phyloP scores from a whole-genome alignment of 768 basidiomycete genomes.

The Russula dissimulans region DNA sequence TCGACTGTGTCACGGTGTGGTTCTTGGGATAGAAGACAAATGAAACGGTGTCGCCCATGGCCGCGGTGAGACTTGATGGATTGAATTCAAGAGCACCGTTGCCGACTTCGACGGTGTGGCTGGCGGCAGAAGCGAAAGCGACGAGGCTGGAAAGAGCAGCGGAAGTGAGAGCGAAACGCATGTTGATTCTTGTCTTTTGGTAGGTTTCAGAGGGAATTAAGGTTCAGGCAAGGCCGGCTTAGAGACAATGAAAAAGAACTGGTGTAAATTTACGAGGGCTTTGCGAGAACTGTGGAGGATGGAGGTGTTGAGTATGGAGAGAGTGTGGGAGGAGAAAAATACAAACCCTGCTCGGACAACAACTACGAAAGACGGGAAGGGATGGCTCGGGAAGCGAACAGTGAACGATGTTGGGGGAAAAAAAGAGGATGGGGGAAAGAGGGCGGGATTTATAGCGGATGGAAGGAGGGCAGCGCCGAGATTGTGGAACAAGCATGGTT shows the following conservation, averaged over 20 bases:
- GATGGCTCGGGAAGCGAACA: constrained; percentile 24
- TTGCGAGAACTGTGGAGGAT: constrained; percentile 17
- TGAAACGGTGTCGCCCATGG: constrained; percentile 21
- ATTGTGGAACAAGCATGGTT: neutral
- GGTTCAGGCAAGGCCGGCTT: constrained; percentile 2
- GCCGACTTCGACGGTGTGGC: constrained; percentile 16
- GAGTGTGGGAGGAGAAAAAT: neutral
- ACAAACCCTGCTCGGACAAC: constrained; percentile 39
- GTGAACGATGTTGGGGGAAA: constrained; percentile 9
- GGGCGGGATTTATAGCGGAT: neutral
- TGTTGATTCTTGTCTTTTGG: constrained; percentile 6
- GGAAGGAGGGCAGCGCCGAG: neutral
- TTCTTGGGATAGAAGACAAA: constrained; percentile 18
- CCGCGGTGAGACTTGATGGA: constrained; percentile 17
- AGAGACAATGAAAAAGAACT: neutral
- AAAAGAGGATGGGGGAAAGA: neutral
- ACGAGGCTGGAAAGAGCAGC: constrained; percentile 12
- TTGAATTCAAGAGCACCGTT: constrained; percentile 1
- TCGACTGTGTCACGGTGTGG: constrained; percentile 29
- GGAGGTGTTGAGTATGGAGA: neutral
- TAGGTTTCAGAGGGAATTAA: neutral
- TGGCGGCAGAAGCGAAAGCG: constrained; percentile 1
- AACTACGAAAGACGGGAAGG: constrained; percentile 29
- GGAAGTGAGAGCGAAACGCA: constrained; percentile 15
- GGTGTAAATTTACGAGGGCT: neutral